Conservation (phyloP, 768 basidiomycete species). For the Collybia nuda region DNA sequence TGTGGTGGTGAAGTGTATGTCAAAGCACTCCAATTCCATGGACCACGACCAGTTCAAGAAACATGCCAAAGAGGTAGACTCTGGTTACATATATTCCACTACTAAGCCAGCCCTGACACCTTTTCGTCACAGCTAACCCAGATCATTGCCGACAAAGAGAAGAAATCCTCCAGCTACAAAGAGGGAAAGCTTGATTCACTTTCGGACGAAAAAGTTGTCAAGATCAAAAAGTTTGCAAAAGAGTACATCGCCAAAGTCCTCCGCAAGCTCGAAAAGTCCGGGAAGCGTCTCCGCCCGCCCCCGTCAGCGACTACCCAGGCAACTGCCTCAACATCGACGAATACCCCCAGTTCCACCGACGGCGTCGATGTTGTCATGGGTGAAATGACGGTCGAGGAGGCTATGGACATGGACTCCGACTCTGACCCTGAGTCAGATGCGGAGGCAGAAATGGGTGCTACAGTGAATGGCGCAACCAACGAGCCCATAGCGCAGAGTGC, state of each 20-base stretch:
- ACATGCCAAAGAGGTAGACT: conserved; percentile 85
- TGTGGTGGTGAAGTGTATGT: conserved; percentile 92
- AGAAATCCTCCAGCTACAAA: conserved; percentile 79
- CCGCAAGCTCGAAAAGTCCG: conserved; percentile 60
- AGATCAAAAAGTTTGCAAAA: conserved; percentile 93
- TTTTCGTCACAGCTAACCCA: conserved; percentile 66
- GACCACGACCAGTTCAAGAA: conserved; percentile 87
- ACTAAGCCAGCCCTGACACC: not conserved
- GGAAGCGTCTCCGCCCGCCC: conserved; percentile 25
- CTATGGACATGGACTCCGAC: conserved; percentile 33
- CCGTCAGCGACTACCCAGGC: conserved; percentile 24
- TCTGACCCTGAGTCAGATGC: conserved; percentile 15
- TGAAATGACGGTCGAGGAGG: conserved; percentile 27
- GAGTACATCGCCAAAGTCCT: conserved; percentile 86
- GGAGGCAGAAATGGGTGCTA: conserved; percentile 1
- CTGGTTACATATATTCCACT: not conserved
- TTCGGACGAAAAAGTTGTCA: conserved; percentile 81
- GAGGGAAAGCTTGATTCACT: conserved; percentile 73
- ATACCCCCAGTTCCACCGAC: conserved; percentile 41
- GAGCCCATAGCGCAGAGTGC: not conserved
- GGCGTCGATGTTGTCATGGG: conserved; percentile 29
- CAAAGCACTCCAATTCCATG: conserved; percentile 77
- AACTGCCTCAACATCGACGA: conserved; percentile 38
- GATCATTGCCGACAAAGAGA: conserved; percentile 91
- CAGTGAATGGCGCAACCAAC: not conserved